Conservation (phyloP, 2,329 filamentous ascomycete species). For the Exophiala lecanii-corni region DNA sequence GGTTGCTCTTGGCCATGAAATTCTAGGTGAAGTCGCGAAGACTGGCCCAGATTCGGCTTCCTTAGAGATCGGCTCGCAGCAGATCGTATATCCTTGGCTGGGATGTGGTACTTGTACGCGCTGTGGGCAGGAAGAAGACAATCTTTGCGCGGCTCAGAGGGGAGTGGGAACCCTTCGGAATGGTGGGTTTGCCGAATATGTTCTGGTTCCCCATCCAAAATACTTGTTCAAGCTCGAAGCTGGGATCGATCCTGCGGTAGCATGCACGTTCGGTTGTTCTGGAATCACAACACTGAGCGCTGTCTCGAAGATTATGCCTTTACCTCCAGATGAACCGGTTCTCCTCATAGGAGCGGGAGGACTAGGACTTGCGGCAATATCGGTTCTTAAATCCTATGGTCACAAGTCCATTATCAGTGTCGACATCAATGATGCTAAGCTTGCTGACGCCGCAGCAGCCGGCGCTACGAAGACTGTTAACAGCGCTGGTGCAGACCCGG, state of each 20-base stretch:
- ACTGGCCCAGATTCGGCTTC: conserved; percentile 3
- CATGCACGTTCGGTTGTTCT: conserved; percentile 4
- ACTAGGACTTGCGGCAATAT: conserved; percentile 15
- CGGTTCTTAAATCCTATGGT: conserved; percentile 12
- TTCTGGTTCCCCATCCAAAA: conserved; percentile 15
- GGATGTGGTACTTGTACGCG: conserved; percentile 7
- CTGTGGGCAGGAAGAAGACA: conserved; percentile 12
- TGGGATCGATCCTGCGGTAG: not conserved
- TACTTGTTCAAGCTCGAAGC: conserved; percentile 15
- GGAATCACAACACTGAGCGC: conserved; percentile 12
- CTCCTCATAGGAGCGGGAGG: conserved; percentile 12
- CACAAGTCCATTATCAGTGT: conserved; percentile 12
- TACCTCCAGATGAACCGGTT: conserved; percentile 8
- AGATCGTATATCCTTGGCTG: conserved; percentile 13
- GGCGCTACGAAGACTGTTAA: conserved; percentile 12
- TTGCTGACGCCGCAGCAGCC: conserved; percentile 7
- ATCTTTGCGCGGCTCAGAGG: conserved; percentile 6
- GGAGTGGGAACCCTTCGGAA: conserved; percentile 4
- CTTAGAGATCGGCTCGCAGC: not conserved
- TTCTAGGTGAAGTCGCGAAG: conserved; percentile 53
- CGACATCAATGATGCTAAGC: conserved; percentile 13
- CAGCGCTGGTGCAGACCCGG: not conserved
- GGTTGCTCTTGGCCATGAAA: conserved; percentile 53
- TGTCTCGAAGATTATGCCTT: conserved; percentile 9
- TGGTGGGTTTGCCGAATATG: conserved; percentile 14